Evolutionary conservation across 495 filamentous ascomycete species (phyloP).

Genomic region (Coniosporium apollinis): DNA sequence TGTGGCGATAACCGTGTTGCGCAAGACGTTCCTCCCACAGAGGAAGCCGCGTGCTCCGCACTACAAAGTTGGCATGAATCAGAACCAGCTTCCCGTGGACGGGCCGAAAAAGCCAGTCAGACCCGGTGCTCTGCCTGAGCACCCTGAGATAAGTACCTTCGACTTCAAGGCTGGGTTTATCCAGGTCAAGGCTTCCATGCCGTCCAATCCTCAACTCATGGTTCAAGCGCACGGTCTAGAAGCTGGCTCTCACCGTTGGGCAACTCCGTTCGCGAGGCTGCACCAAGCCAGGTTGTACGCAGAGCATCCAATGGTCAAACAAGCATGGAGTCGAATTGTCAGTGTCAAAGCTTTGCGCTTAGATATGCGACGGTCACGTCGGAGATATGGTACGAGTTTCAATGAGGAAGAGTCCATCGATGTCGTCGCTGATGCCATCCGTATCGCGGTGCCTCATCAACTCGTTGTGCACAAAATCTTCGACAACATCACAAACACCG

Average conservation of each 20-base stretch:
- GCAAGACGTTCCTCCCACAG: constrained; percentile 64
- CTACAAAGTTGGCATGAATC: constrained; percentile 26
- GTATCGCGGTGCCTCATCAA: constrained; percentile 84
- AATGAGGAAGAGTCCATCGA: constrained; percentile 73
- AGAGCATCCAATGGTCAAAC: constrained; percentile 61
- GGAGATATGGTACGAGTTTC: constrained; percentile 42
- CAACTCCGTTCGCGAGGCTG: constrained; percentile 57
- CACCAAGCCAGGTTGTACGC: constrained; percentile 70
- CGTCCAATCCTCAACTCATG: constrained; percentile 77
- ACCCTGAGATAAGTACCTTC: constrained; percentile 52
- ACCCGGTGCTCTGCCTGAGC: constrained; percentile 7
- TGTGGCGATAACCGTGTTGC: constrained; percentile 60
- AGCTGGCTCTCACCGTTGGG: constrained; percentile 70
- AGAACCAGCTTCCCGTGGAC: constrained; percentile 14
- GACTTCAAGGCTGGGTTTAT: constrained; percentile 66
- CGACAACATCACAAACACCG: constrained; percentile 77
- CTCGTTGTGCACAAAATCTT: constrained; percentile 79
- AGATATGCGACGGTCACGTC: constrained; percentile 59
- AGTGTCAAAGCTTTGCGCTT: constrained; percentile 65
- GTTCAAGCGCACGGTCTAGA: constrained; percentile 69
- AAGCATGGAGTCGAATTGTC: constrained; percentile 69
- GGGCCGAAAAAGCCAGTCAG: neutral
- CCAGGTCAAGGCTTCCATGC: constrained; percentile 78
- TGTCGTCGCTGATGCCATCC: constrained; percentile 66
- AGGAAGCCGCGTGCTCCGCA: too few species aligned